Conservation (phyloP, 2,329 filamentous ascomycete species). For the Elsinoe perseae region DNA sequence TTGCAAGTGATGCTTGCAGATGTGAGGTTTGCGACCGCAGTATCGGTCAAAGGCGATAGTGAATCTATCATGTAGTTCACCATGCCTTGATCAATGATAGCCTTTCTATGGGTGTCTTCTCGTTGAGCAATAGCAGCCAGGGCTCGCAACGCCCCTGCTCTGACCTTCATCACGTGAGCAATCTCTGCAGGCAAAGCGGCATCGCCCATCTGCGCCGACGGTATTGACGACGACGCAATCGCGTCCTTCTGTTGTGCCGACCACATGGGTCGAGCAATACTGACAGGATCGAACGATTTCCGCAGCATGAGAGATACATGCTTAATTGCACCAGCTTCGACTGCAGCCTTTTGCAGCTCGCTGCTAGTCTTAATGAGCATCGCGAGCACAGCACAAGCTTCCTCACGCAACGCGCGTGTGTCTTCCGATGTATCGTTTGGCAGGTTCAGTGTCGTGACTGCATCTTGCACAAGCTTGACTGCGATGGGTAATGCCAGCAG, state of each 20-base stretch:
- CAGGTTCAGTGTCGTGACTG: conserved; percentile 17
- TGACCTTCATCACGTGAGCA: conserved; percentile 63
- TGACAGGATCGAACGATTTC: conserved; percentile 55
- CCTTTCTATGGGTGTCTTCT: conserved; percentile 77
- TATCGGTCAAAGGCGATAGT: conserved; percentile 53
- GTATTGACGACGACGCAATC: conserved; percentile 17
- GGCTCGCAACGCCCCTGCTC: conserved; percentile 69
- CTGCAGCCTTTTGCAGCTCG: conserved; percentile 71
- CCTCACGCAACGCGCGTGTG: conserved; percentile 53
- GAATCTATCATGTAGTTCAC: conserved; percentile 78
- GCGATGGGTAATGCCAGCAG: conserved; percentile 41
- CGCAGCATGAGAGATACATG: conserved; percentile 58
- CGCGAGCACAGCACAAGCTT: conserved; percentile 67
- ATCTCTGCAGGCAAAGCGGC: conserved; percentile 55
- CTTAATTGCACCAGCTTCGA: conserved; percentile 59
- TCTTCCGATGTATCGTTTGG: conserved; percentile 30
- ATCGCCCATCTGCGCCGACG: conserved; percentile 48
- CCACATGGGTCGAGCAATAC: conserved; percentile 49
- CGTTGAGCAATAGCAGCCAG: conserved; percentile 73
- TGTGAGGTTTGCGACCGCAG: conserved; percentile 25
- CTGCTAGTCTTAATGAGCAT: conserved; percentile 71
- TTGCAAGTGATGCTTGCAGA: conserved; percentile 23
- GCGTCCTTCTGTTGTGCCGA: conserved; percentile 33
- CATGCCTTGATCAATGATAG: conserved; percentile 72
- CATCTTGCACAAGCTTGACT: conserved; percentile 41